Percentiles rank a stretch among this genome's conserved stretches.
phyloP scores from a whole-genome alignment of 2,329 filamentous ascomycete species.

The Talaromyces sp. region DNA sequence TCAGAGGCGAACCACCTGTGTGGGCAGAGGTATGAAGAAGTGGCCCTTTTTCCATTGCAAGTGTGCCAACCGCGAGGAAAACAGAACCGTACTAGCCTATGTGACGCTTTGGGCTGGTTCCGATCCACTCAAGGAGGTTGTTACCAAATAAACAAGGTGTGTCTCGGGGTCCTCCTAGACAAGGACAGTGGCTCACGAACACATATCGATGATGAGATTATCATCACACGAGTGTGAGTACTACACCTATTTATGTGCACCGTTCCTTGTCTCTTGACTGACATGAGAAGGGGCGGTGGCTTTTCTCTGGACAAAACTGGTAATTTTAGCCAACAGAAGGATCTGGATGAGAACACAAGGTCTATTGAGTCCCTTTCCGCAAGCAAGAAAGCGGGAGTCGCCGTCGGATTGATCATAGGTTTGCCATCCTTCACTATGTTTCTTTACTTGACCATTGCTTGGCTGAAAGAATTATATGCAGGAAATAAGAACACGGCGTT shows the following conservation, averaged over 20 bases:
- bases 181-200: slow-evolving; percentile 50
- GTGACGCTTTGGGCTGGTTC: slow-evolving; percentile 60
- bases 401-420: slow-evolving; percentile 55
- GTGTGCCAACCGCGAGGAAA: background rate
- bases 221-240: slow-evolving; percentile 59
- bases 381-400: slow-evolving; percentile 42
- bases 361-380: slow-evolving; percentile 40
- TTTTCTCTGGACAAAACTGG: slow-evolving; percentile 43
- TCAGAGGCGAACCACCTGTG: slow-evolving; percentile 40
- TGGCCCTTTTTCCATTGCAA: background rate
- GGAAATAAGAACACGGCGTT: slow-evolving; percentile 49
- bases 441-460: background rate
- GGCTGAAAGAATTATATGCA: slow-evolving; percentile 22
- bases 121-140: slow-evolving; percentile 55
- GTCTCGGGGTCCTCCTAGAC: slow-evolving; percentile 56
- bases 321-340: slow-evolving; percentile 40
- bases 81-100: slow-evolving; percentile 52
- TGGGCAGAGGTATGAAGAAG: slow-evolving; percentile 46
- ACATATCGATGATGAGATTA: slow-evolving; percentile 54
- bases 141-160: slow-evolving; percentile 48
- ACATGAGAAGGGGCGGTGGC: slow-evolving; percentile 47
- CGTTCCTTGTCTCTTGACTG: slow-evolving; percentile 14
- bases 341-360: slow-evolving; percentile 38
- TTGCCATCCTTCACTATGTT: slow-evolving; percentile 18
- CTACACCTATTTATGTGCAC: background rate